Base-by-base conservation (phyloP, 805 yeast genomes). In the Barnettozyma siamensis region DNA sequence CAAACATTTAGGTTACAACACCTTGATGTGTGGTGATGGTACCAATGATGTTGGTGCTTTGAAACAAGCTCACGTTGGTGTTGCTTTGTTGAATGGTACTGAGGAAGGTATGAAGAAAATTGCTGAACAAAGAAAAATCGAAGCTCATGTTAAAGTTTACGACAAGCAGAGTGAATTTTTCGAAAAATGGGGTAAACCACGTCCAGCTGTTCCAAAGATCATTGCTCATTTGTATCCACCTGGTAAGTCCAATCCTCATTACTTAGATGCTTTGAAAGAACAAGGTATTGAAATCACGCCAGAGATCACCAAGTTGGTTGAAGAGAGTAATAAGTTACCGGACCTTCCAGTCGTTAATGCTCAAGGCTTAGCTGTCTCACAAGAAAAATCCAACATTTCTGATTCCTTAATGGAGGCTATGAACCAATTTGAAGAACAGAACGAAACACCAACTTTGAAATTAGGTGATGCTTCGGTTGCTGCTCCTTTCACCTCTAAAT, bases 31-130 rank as follows among this genome's bases (percentile, higher is more conserved):
- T 67, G 99, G 99, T 72, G 99, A 93, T 67, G 99, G 99, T 66
- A 93, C 99, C n/a, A 93, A 93, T 60, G 99, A 93, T 71, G 99
- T 93, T 38, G 99, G 99, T 65, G 99, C 99, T 41, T 76, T 93
- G 66, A 93, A 93, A 64, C 98, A 93, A 69, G 98, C 99, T 2
- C 95, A 93, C 59, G 83, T 93, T 58, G 99, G 99, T 71, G 86
- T 93, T 60, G 99, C 99, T n/a, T 70, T 93, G 53, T 74, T 93
- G 62, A 93, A 93, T 58, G 99, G 98, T 66, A 89, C 99, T 42
- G 95, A 86, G 59, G 96, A 87, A 40, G 84, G 95, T 35, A 72
- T 93, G 78, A 84, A 84, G 66, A 87, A 88, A 65, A 76, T 89
- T 44, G 87, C 83, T 40, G 97, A 91, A 49, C 76, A 78, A 63